Conservation (phyloP, 1,284 basidiomycete genomes). For the Trametes hirsuta region DNA sequence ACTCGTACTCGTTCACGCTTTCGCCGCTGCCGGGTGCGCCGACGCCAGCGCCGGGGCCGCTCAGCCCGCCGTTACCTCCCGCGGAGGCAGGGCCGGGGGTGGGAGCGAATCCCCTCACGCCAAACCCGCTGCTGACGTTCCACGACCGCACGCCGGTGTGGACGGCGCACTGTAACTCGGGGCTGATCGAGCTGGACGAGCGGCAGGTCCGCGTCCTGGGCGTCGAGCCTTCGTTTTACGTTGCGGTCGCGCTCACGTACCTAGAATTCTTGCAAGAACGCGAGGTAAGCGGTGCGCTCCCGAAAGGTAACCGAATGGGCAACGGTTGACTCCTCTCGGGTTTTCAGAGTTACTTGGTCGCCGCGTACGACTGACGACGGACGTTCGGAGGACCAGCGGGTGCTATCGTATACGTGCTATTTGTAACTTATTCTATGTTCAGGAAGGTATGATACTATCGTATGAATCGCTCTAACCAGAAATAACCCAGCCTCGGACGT, state of each 20-base stretch:
- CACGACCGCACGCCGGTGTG: slow-evolving; percentile 71
- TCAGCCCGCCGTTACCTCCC: slow-evolving; percentile 24
- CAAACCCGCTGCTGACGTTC: slow-evolving; percentile 59
- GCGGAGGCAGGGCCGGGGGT: slow-evolving; percentile 18
- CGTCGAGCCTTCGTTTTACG: slow-evolving; percentile 76
- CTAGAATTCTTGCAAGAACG: slow-evolving; percentile 75
- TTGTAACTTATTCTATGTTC: slow-evolving; percentile 19
- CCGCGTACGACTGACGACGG: slow-evolving; percentile 30
- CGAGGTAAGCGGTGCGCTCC: slow-evolving; percentile 53
- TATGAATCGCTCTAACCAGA: slow-evolving; percentile 2
- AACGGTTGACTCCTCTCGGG: neutral
- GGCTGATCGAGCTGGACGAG: slow-evolving; percentile 64
- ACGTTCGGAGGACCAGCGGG: neutral
- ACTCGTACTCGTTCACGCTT: slow-evolving; percentile 68
- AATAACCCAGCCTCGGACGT: neutral
- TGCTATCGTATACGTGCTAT: slow-evolving; percentile 7
- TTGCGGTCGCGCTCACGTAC: slow-evolving; percentile 72
- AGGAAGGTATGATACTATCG: slow-evolving; percentile 18
- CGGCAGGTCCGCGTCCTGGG: slow-evolving; percentile 61
- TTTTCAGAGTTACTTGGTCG: slow-evolving; percentile 35
- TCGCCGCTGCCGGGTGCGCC: slow-evolving; percentile 39
- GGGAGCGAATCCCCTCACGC: slow-evolving; percentile 27
- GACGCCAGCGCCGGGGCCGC: slow-evolving; percentile 18
- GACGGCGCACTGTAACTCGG: slow-evolving; percentile 58
- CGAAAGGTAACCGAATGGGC: neutral